Percentiles rank a stretch among this genome's conserved stretches.
These are phyloP conservation scores for Hanseniaspora taiwanica DNA, from an alignment of 805 yeast genomes.

Conservation along the genomic window DNA sequence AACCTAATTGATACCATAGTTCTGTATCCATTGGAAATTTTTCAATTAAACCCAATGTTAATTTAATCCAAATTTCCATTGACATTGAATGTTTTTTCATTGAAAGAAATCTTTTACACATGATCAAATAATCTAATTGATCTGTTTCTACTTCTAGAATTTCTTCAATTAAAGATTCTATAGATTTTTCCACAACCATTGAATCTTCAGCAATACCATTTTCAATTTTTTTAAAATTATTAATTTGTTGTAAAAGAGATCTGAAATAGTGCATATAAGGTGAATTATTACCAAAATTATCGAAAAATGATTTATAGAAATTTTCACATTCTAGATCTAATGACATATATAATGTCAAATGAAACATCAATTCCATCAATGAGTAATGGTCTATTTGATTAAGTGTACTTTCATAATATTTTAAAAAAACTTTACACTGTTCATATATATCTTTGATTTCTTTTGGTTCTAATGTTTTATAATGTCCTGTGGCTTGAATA, in stretches of 20 bases:
- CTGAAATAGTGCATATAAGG: conserved; percentile 21
- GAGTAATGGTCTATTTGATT: conserved; percentile 33
- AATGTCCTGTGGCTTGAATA: conserved; percentile 26
- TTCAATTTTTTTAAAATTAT: conserved; percentile 11
- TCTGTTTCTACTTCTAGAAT: conserved; percentile 39
- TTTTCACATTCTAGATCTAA: conserved; percentile 62
- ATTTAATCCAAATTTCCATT: conserved; percentile 9
- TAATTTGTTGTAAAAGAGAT: conserved; percentile 16
- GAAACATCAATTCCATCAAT: conserved; percentile 60
- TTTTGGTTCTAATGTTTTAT: conserved; percentile 34
- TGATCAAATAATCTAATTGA: conserved; percentile 16
- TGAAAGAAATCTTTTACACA: conserved; percentile 18
- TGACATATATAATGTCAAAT: conserved; percentile 44
- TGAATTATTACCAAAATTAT: conserved; percentile 44
- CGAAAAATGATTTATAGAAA: conserved; percentile 49
- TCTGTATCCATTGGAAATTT: conserved; percentile 57
- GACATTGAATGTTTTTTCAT: conserved; percentile 11
- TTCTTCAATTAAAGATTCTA: conserved; percentile 35
- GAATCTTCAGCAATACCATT: conserved; percentile 13
- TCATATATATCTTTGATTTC: conserved; percentile 25
- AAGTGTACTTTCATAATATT: conserved; percentile 13
- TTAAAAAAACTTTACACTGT: conserved; percentile 24
- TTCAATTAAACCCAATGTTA: conserved; percentile 15
- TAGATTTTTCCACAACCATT: conserved; percentile 25
- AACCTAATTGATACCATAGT: conserved; percentile 67